Evolutionary conservation across 495 filamentous ascomycete genomes (phyloP), one percentile per base, ranked within the genome.

Genomic region (Jackrogersella multiformis): DNA sequence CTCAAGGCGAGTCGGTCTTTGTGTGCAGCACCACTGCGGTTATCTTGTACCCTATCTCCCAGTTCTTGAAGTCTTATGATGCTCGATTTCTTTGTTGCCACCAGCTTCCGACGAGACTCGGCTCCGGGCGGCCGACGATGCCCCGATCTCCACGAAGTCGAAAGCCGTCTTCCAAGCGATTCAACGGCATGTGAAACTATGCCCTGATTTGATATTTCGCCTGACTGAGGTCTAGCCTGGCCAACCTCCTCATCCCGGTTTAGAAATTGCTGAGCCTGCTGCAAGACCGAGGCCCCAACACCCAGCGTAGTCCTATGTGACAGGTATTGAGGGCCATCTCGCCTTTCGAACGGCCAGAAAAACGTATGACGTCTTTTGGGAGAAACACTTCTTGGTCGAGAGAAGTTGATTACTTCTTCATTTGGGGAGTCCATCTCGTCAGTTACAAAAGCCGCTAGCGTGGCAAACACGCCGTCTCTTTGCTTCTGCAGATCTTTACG

Each of bases 401-500:
- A 60, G 10, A 66, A 60, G 23, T 66, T 68, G 5, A 61, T 53
- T 1, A 52, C 21, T 7, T n/a, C 41, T 4, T 61, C 68, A 10
- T 20, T 20, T 9, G n/a, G n/a, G n/a, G n/a, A n/a, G n/a, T n/a
- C n/a, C n/a, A n/a, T n/a, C n/a, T n/a, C n/a, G n/a, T 32, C 35
- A 1, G 52, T 41, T 9, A 57, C 16, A 9, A 67, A 61, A 28
- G 66, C 12, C 0, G 57, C 41, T 7, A 76, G 41, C 5, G 54
- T 26, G 12, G 77, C 66, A 61, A 80, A 79, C 1, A 79, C 59
- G 6, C 79, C 75, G 15, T 48, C 51, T 16, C 71, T 65, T 18
- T 74, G 70, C 28, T 56, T 21, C 7, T 46, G 51, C 1, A 88
- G 55, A 4, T 80, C 73, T 32, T 68, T 72, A n/a, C 75, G 69